A percentile compares a stretch with the other conserved stretches of the same genome.
Conservation (phyloP, 768 basidiomycete species). For the Pisolithus tinctorius region DNA sequence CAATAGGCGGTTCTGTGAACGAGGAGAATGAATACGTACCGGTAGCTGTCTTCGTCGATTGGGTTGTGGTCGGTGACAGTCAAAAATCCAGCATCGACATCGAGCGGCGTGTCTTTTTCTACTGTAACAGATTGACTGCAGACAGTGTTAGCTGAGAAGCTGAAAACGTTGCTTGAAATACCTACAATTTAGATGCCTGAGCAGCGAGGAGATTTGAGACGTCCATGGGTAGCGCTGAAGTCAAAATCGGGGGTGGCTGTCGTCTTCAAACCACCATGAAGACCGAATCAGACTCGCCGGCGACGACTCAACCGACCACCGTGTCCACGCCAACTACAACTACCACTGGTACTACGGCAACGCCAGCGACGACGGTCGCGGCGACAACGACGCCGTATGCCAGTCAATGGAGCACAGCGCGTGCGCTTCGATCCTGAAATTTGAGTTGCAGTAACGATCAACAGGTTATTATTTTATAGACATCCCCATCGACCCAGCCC, state of each 20-base stretch:
- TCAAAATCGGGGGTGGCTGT: no score
- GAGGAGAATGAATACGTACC: conserved; percentile 40
- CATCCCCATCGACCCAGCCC: conserved; percentile 60
- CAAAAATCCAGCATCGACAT: conserved; percentile 77
- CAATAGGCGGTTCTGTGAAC: neutral
- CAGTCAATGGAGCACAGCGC: conserved; percentile 34
- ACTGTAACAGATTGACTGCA: conserved; percentile 59
- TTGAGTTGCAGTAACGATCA: neutral
- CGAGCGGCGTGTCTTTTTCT: conserved; percentile 74
- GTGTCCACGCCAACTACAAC: neutral
- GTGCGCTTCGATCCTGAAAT: conserved; percentile 20
- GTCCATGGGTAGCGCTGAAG: conserved; percentile 47
- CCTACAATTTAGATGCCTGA: conserved; percentile 67
- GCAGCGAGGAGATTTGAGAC: conserved; percentile 73
- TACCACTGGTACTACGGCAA: conserved; percentile 39
- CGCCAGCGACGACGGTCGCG: conserved; percentile 26
- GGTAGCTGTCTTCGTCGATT: conserved; percentile 78
- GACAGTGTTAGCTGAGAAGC: neutral
- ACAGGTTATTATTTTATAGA: conserved; percentile 29
- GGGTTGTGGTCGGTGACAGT: conserved; percentile 85
- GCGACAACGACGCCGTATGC: conserved; percentile 24
- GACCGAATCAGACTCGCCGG: conserved; percentile 33
- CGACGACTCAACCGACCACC: conserved; percentile 22
- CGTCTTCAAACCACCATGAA: conserved; percentile 30
- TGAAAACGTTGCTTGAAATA: conserved; percentile 1